Conservation (phyloP, 148 eudicot species). For the Nyssa sinensis region DNA sequence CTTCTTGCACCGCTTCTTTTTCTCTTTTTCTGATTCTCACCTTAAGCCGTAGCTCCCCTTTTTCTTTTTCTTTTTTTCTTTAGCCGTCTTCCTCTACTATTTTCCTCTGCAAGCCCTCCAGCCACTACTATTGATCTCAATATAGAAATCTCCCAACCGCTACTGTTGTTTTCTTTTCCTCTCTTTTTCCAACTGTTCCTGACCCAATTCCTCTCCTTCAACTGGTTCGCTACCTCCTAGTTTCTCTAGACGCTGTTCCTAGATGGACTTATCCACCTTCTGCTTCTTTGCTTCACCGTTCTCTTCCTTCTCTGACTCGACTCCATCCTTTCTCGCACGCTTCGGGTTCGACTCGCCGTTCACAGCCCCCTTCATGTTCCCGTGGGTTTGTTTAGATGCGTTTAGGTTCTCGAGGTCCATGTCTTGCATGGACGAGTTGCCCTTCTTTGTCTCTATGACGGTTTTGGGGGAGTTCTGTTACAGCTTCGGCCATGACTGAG, state of each 20-base stretch:
- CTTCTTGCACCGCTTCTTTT: no score
- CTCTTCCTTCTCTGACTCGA: conserved; percentile 26
- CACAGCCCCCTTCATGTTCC: neutral
- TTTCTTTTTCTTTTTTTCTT: no score
- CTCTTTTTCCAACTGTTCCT: no score
- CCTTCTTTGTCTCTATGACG: conserved; percentile 16
- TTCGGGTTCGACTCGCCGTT: conserved; percentile 30
- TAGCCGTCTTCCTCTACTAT: no score
- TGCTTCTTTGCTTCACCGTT: conserved; percentile 44
- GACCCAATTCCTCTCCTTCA: conserved; percentile 22
- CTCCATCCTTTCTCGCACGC: conserved; percentile 58
- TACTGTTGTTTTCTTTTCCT: no score
- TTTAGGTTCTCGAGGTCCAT: conserved; percentile 47
- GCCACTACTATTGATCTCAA: no score
- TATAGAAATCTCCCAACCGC: no score
- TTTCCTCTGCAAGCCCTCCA: no score
- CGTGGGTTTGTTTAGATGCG: neutral
- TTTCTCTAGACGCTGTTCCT: conserved; percentile 52
- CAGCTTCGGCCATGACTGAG: conserved; percentile 32
- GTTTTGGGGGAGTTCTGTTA: conserved; percentile 21
- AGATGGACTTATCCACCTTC: conserved; percentile 56
- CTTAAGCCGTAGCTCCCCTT: no score
- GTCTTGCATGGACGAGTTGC: conserved; percentile 24
- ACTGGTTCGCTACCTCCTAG: conserved; percentile 14
- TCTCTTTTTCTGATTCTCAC: no score